A percentile compares a stretch with the other conserved stretches of the same genome.
phyloP scores from a whole-genome alignment of 1,284 basidiomycete genomes.

The Vanrija sp. region DNA sequence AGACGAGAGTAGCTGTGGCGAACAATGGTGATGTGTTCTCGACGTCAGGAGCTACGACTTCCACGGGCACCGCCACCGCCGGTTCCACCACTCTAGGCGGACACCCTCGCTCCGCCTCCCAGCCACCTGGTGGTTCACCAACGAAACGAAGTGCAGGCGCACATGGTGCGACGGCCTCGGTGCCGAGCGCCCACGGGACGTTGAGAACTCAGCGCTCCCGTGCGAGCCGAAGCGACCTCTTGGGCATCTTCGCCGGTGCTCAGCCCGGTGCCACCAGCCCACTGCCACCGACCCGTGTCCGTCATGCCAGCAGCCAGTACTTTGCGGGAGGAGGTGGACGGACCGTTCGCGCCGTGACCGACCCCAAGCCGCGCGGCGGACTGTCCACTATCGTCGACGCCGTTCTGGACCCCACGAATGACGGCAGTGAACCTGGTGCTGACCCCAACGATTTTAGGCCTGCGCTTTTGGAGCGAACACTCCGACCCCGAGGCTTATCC shows the following conservation, averaged over 20 bases:
- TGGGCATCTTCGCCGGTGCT: constrained; percentile 79
- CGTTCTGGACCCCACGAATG: constrained; percentile 60
- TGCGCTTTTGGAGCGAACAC: constrained; percentile 59
- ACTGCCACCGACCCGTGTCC: constrained; percentile 18
- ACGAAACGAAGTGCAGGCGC: too few relatives aligned
- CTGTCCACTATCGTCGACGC: constrained; percentile 70
- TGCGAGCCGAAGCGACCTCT: constrained; percentile 40
- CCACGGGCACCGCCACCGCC: constrained; percentile 28
- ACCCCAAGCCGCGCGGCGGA: constrained; percentile 18
- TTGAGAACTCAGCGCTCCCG: constrained; percentile 15
- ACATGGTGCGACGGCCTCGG: too few relatives aligned
- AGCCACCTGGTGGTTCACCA: too few relatives aligned
- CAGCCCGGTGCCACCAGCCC: constrained; percentile 51
- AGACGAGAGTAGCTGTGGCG: background rate
- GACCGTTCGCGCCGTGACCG: constrained; percentile 8
- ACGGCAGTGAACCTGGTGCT: constrained; percentile 1
- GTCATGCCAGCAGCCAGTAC: constrained; percentile 33
- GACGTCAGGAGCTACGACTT: constrained; percentile 4
- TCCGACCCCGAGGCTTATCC: constrained; percentile 73
- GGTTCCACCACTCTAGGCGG: too few relatives aligned
- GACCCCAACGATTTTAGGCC: constrained; percentile 47
- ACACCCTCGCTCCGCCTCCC: too few relatives aligned
- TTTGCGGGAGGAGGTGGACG: constrained; percentile 20
- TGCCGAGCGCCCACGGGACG: too few relatives aligned
- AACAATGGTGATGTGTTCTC: background rate